Evolutionary conservation across 2,329 filamentous ascomycete genomes (phyloP).

Genomic region (Grosmannia huntii): DNA sequence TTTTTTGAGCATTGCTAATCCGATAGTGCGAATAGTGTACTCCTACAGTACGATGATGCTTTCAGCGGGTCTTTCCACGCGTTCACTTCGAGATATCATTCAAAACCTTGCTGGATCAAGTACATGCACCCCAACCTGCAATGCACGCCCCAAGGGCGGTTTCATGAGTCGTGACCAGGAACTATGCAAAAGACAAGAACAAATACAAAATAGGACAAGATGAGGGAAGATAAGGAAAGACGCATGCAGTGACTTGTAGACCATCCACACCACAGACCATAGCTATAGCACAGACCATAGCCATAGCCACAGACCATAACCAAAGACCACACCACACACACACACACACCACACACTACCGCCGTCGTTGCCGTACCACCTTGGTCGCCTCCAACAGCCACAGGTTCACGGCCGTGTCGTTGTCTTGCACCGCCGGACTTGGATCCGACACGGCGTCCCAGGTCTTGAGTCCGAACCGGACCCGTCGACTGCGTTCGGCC

Average conservation of each 20-base stretch:
- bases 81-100: not conserved
- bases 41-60: no score
- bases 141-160: not conserved
- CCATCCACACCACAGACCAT: no score
- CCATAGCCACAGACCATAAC: no score
- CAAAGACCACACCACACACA: no score
- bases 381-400: conserved; percentile 13
- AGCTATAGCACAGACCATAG: no score
- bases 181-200: conserved; percentile 1
- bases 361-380: conserved; percentile 9
- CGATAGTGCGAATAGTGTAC: no score
- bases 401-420: conserved; percentile 14
- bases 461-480: conserved; percentile 12
- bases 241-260: no score
- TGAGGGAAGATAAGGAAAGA: no score
- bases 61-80: no score
- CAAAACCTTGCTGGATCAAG: not conserved
- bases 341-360: not conserved
- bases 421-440: conserved; percentile 12
- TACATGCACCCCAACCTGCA: not conserved
- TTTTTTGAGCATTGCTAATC: not conserved
- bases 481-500: conserved; percentile 5
- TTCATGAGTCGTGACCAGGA: conserved; percentile 2
- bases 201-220: not conserved
- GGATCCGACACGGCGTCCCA: conserved; percentile 14